A percentile compares a stretch with the other conserved stretches of the same genome.
These are phyloP conservation scores for Sphagnum tenellum DNA, from an alignment of 225 moss, liverwort and hornwort species.

Conservation along the genomic window DNA sequence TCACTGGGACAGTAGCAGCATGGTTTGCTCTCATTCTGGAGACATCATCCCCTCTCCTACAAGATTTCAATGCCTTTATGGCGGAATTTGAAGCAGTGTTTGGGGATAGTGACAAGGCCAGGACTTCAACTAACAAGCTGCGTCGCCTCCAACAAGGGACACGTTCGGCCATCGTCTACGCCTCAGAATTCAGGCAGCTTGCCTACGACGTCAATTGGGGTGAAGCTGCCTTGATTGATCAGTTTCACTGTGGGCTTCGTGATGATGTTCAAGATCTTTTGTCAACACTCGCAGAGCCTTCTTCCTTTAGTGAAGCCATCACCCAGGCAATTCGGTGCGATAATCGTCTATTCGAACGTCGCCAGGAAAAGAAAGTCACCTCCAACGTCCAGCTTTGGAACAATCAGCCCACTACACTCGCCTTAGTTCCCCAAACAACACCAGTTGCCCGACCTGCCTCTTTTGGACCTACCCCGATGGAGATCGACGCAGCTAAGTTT, in stretches of 20 bases:
- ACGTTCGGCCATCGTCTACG: constrained; percentile 1
- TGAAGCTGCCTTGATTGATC: not conserved
- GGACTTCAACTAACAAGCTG: not conserved
- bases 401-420: no score
- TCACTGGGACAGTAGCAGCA: not conserved
- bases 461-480: no score
- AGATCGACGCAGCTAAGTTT: no score
- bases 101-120: not conserved
- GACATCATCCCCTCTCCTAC: not conserved
- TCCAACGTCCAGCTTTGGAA: no score
- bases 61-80: not conserved
- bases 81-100: not conserved
- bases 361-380: not conserved
- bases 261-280: constrained; percentile 2
- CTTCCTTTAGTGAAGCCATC: constrained; percentile 1
- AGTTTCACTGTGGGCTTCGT: constrained; percentile 2
- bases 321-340: not conserved
- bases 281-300: not conserved
- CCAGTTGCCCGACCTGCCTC: no score
- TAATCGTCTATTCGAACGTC: not conserved
- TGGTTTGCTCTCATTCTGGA: constrained; percentile 1
- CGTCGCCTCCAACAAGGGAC: not conserved
- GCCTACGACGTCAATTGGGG: constrained; percentile 4
- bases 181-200: not conserved
- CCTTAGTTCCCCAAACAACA: no score